A percentile compares a stretch with the other conserved stretches of the same genome.
phyloP scores from a whole-genome alignment of 805 yeast species.

The Jamesozyma jinghongensis region DNA sequence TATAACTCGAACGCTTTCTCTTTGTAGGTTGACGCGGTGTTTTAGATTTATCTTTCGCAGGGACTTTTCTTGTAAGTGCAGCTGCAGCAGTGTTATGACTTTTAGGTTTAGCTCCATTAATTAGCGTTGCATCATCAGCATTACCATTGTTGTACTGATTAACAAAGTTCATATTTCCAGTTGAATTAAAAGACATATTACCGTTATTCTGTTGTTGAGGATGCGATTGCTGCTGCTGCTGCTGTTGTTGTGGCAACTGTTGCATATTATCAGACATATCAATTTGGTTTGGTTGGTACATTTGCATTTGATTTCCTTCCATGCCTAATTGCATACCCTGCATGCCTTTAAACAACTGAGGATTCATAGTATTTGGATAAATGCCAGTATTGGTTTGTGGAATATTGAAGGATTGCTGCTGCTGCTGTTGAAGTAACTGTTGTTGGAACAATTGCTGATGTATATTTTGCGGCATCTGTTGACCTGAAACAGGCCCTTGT shows the following conservation, averaged over 20 bases:
- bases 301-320: background rate
- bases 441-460: constrained; percentile 11
- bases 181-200: background rate
- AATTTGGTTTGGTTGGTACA: background rate
- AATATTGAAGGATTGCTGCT: background rate
- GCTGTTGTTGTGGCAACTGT: background rate
- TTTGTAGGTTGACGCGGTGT: background rate
- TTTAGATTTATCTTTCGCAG: constrained; percentile 1
- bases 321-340: background rate
- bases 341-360: background rate
- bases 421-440: constrained; percentile 6
- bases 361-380: background rate
- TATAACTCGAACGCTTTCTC: constrained; percentile 2
- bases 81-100: background rate
- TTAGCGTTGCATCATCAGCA: too few species aligned
- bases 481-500: background rate
- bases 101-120: background rate
- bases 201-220: background rate
- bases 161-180: background rate
- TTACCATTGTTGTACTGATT: background rate
- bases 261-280: background rate
- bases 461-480: background rate
- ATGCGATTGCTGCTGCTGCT: background rate
- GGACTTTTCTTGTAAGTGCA: background rate
- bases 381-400: background rate